Evolutionary conservation across 1,139 yeast genomes (phyloP).

Genomic region (Debaryomycetaceae sp.): DNA sequence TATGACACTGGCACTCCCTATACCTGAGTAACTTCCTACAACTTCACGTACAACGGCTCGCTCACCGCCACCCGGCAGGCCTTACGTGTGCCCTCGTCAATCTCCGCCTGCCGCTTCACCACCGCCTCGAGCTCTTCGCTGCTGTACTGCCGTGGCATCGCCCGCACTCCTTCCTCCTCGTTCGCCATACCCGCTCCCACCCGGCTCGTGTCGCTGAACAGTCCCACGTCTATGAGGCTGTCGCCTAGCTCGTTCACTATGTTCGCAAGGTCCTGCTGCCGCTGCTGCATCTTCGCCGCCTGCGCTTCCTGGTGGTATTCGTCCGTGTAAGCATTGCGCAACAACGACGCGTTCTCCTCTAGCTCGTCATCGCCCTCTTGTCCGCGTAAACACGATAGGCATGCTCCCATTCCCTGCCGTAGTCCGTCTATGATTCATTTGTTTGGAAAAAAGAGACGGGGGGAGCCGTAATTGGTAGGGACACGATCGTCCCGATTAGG

Average conservation of each 20-base stretch:
- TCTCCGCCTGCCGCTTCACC: slow-evolving; percentile 8
- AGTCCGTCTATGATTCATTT: too few relatives aligned
- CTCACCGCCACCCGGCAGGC: slow-evolving; percentile 12
- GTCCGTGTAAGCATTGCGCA: slow-evolving; percentile 21
- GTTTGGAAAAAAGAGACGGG: too few relatives aligned
- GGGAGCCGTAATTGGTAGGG: too few relatives aligned
- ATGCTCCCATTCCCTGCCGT: slow-evolving; percentile 26
- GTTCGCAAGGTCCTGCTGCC: slow-evolving; percentile 31
- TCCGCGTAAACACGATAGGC: slow-evolving; percentile 36
- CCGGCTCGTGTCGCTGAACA: too few relatives aligned
- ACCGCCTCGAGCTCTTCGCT: slow-evolving; percentile 13
- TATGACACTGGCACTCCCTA: too few relatives aligned
- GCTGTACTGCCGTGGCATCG: slow-evolving; percentile 6
- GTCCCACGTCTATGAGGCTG: slow-evolving; percentile 33
- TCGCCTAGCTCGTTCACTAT: slow-evolving; percentile 36
- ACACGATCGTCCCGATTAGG: too few relatives aligned
- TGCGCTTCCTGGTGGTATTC: slow-evolving; percentile 32
- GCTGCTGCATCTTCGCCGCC: slow-evolving; percentile 28
- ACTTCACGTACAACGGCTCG: slow-evolving; percentile 21
- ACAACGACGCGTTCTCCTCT: slow-evolving; percentile 23
- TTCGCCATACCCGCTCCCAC: slow-evolving; percentile 2
- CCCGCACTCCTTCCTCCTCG: slow-evolving; percentile 3
- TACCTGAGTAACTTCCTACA: slow-evolving; percentile 7
- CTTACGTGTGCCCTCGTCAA: slow-evolving; percentile 13
- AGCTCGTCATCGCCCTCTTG: slow-evolving; percentile 24